These are phyloP conservation scores for Dichotomopilus funicola DNA, from an alignment of 2,329 filamentous ascomycete genomes.

Conservation along the genomic window DNA sequence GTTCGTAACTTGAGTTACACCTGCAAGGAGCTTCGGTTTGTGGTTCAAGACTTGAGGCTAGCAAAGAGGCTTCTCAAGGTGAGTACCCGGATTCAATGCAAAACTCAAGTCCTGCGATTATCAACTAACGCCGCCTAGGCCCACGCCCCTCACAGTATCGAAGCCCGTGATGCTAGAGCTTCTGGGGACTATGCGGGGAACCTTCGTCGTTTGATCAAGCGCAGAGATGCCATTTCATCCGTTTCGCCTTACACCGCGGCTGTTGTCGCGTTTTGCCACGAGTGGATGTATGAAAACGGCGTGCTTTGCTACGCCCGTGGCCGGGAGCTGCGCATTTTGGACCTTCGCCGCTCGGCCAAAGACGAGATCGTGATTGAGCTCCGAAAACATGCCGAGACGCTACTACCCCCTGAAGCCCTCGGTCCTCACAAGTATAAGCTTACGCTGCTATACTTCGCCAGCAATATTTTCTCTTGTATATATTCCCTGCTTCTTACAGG, in stretches of 20 bases:
- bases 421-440: slow-evolving; percentile 39
- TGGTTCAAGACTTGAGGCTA: slow-evolving; percentile 49
- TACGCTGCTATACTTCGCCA: slow-evolving; percentile 49
- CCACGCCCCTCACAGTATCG: slow-evolving; percentile 28
- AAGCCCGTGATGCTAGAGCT: slow-evolving; percentile 28
- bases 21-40: slow-evolving; percentile 43
- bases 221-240: slow-evolving; percentile 52
- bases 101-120: neutral
- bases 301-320: slow-evolving; percentile 57
- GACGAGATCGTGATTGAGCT: slow-evolving; percentile 53
- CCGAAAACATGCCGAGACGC: slow-evolving; percentile 32
- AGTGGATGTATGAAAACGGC: slow-evolving; percentile 58
- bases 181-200: slow-evolving; percentile 41
- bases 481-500: slow-evolving; percentile 38
- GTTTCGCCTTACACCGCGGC: slow-evolving; percentile 57
- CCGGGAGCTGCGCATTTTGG: slow-evolving; percentile 47
- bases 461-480: slow-evolving; percentile 51
- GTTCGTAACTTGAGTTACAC: slow-evolving; percentile 49
- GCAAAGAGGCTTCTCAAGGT: slow-evolving; percentile 55
- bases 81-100: slow-evolving; percentile 2
- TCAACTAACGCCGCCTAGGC: slow-evolving; percentile 22
- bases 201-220: slow-evolving; percentile 54
- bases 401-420: slow-evolving; percentile 29
- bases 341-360: slow-evolving; percentile 44
- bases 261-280: slow-evolving; percentile 52